phyloP scores from a whole-genome alignment of 2,329 filamentous ascomycete genomes.

The Elsinoe ampelina region DNA sequence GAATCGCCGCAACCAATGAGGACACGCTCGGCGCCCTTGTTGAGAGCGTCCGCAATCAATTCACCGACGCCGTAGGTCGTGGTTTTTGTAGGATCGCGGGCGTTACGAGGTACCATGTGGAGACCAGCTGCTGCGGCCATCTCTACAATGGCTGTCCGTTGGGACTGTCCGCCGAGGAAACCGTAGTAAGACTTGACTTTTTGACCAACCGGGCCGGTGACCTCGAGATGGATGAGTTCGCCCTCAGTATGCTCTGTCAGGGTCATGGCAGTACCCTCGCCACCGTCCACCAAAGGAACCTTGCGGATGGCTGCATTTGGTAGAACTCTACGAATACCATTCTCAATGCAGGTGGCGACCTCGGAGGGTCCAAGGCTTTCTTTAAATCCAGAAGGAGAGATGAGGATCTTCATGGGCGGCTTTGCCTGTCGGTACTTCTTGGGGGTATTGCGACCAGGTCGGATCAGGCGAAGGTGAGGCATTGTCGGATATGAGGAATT shows the following conservation, averaged over 20 bases:
- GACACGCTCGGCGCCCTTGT: conserved; percentile 38
- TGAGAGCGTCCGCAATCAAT: conserved; percentile 38
- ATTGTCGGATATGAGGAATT: neutral
- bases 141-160: conserved; percentile 40
- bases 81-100: conserved; percentile 39
- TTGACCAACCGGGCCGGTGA: conserved; percentile 38
- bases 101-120: conserved; percentile 37
- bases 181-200: conserved; percentile 40
- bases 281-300: conserved; percentile 45
- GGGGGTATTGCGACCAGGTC: conserved; percentile 5
- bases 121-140: conserved; percentile 47
- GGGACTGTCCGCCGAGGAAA: conserved; percentile 29
- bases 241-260: conserved; percentile 38
- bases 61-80: conserved; percentile 46
- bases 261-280: conserved; percentile 43
- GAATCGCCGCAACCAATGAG: conserved; percentile 47
- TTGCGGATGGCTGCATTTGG: conserved; percentile 38
- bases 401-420: conserved; percentile 29
- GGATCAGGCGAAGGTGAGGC: conserved; percentile 8
- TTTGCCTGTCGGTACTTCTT: conserved; percentile 10
- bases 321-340: conserved; percentile 38
- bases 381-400: conserved; percentile 47
- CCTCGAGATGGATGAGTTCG: conserved; percentile 28
- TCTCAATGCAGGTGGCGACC: conserved; percentile 44
- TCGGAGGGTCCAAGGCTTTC: conserved; percentile 41